Conservation (phyloP, 768 basidiomycete species). For the Rhodotorula babjevae region DNA sequence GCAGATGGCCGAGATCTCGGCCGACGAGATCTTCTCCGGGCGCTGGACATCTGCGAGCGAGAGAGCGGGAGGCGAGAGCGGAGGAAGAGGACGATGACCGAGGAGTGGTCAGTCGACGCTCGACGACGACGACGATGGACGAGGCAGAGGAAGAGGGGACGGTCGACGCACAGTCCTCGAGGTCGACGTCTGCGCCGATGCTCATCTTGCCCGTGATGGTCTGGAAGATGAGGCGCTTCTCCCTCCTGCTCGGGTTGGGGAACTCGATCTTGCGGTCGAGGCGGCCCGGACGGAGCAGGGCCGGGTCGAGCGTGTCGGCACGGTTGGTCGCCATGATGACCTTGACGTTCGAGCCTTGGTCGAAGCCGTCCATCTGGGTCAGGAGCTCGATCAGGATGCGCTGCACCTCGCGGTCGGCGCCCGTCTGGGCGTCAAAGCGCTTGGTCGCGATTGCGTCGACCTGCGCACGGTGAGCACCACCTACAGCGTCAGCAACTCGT, state of each 20-base stretch:
- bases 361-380: constrained; percentile 99
- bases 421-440: constrained; percentile 98
- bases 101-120: background rate
- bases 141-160: background rate
- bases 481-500: too few species aligned
- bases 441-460: constrained; percentile 99
- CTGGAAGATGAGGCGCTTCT: constrained; percentile 96
- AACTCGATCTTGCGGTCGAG: constrained; percentile 99
- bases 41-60: constrained; percentile 74
- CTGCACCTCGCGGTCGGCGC: constrained; percentile 97
- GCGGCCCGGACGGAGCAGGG: constrained; percentile 91
- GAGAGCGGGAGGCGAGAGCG: background rate
- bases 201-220: constrained; percentile 98
- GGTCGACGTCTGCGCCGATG: constrained; percentile 90
- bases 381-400: constrained; percentile 93
- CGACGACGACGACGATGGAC: background rate
- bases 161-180: constrained; percentile 81
- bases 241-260: constrained; percentile 85
- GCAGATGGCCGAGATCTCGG: constrained; percentile 90
- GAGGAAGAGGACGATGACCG: too few species aligned
- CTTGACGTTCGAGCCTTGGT: constrained; percentile 98
- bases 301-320: constrained; percentile 95
- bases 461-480: constrained; percentile 44
- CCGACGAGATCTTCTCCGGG: constrained; percentile 90
- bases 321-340: constrained; percentile 99